These are phyloP conservation scores for Entomophthora muscae DNA, from an alignment of 371 early-diverging fungal genomes.

Conservation along the genomic window DNA sequence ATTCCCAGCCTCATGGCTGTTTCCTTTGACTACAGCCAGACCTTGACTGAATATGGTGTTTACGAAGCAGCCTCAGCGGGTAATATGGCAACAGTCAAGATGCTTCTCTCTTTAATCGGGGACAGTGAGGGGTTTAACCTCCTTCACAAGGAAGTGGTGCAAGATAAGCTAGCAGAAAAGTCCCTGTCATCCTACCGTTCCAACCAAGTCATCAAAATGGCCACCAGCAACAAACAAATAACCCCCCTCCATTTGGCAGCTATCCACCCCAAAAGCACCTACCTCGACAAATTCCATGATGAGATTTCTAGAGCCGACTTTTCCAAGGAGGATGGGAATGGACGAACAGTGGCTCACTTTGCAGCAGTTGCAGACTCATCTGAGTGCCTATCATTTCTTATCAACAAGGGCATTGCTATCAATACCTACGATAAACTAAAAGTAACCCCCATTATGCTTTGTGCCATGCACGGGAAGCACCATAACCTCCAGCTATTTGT, in stretches of 20 bases:
- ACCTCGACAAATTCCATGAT: slow-evolving; percentile 21
- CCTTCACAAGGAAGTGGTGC: slow-evolving; percentile 24
- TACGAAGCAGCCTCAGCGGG: slow-evolving; percentile 26
- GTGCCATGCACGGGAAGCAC: slow-evolving; percentile 26
- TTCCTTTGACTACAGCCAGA: too few relatives aligned
- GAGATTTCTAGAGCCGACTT: slow-evolving; percentile 20
- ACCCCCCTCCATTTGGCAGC: too few relatives aligned
- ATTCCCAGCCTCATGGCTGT: too few relatives aligned
- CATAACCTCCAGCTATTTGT: slow-evolving; percentile 20
- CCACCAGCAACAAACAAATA: slow-evolving; percentile 15
- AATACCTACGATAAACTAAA: slow-evolving; percentile 19
- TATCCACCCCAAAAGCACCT: slow-evolving; percentile 19
- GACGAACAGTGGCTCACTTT: slow-evolving; percentile 31
- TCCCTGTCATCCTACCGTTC: slow-evolving; percentile 19
- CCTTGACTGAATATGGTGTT: slow-evolving; percentile 8
- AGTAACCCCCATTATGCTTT: slow-evolving; percentile 29
- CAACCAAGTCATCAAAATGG: slow-evolving; percentile 27
- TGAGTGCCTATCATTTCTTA: slow-evolving; percentile 24
- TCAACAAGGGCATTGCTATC: slow-evolving; percentile 18
- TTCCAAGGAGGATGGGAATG: slow-evolving; percentile 20
- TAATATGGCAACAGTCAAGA: slow-evolving; percentile 17
- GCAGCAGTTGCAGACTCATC: slow-evolving; percentile 30
- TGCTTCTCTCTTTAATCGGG: slow-evolving; percentile 16
- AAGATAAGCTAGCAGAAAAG: slow-evolving; percentile 14
- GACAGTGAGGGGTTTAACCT: slow-evolving; percentile 29